Conservation (phyloP, 2,329 filamentous ascomycete genomes). For the Plenodomus tracheiphilus region DNA sequence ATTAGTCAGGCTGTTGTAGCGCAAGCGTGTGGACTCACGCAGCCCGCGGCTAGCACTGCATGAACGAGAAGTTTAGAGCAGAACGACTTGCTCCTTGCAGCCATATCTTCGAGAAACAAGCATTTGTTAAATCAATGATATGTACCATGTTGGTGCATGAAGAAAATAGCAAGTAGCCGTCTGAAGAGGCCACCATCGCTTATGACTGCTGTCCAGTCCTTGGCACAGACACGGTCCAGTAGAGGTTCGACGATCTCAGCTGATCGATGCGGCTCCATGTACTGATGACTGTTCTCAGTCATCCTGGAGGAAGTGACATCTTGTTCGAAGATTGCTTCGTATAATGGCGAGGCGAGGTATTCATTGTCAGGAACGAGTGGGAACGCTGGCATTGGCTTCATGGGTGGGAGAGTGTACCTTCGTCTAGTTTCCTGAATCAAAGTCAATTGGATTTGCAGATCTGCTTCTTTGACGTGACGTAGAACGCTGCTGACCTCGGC, state of each 20-base stretch:
- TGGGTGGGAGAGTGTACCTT: constrained; percentile 11
- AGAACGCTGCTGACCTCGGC: constrained; percentile 12
- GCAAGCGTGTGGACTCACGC: constrained; percentile 5
- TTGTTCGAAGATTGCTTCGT: constrained; percentile 8
- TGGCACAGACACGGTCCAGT: constrained; percentile 8
- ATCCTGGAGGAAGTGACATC: background rate
- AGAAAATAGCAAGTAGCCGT: constrained; percentile 8
- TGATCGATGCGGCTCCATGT: constrained; percentile 17
- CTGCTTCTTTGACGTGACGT: constrained; percentile 16
- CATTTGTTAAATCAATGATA: constrained; percentile 16
- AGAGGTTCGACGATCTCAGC: constrained; percentile 17
- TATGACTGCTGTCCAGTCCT: constrained; percentile 15
- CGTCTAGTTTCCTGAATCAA: constrained; percentile 11
- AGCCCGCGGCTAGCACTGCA: constrained; percentile 15
- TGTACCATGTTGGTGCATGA: constrained; percentile 9
- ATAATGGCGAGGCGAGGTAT: constrained; percentile 12
- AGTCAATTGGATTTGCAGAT: constrained; percentile 15
- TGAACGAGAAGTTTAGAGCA: constrained; percentile 21
- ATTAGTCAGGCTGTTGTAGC: background rate
- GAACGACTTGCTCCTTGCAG: constrained; percentile 8
- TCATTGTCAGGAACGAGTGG: constrained; percentile 9
- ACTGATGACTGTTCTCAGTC: constrained; percentile 5
- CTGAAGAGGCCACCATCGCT: constrained; percentile 13
- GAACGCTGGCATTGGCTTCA: constrained; percentile 8
- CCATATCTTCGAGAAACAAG: constrained; percentile 19